These are phyloP conservation scores for Flaveria trinervia DNA, from an alignment of 129 eudicot genomes.

Conservation along the genomic window DNA sequence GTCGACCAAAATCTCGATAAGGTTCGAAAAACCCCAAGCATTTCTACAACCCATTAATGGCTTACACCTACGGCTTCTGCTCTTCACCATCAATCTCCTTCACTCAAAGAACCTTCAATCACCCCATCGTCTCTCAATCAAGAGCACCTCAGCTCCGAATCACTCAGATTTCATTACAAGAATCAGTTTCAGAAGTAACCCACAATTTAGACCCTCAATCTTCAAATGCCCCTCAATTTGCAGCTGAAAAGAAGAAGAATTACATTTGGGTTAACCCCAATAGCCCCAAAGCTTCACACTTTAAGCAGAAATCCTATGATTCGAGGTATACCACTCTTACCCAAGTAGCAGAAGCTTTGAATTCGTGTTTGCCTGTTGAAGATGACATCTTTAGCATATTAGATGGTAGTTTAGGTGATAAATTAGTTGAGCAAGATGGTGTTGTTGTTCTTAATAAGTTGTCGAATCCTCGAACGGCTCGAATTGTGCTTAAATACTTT, in stretches of 20 bases:
- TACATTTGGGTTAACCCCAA: slow-evolving; percentile 89
- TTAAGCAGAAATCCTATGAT: slow-evolving; percentile 54
- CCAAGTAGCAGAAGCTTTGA: slow-evolving; percentile 52
- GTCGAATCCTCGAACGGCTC: slow-evolving; percentile 56
- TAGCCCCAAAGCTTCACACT: slow-evolving; percentile 61
- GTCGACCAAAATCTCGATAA: slow-evolving; percentile 30
- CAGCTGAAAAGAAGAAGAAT: slow-evolving; percentile 23
- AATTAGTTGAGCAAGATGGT: slow-evolving; percentile 70
- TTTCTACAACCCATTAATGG: slow-evolving; percentile 24
- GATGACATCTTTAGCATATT: slow-evolving; percentile 41
- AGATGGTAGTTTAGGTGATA: slow-evolving; percentile 39
- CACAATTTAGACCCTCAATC: slow-evolving; percentile 30
- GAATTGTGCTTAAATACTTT: slow-evolving; percentile 55
- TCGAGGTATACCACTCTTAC: slow-evolving; percentile 62
- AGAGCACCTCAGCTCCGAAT: slow-evolving; percentile 40
- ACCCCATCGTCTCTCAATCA: slow-evolving; percentile 28
- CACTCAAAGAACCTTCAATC: slow-evolving; percentile 29
- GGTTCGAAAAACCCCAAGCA: slow-evolving; percentile 19
- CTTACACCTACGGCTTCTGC: slow-evolving; percentile 43
- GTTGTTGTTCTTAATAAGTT: slow-evolving; percentile 65
- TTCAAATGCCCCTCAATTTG: slow-evolving; percentile 18
- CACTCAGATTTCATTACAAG: slow-evolving; percentile 49
- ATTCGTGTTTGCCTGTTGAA: slow-evolving; percentile 51
- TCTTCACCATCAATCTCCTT: slow-evolving; percentile 32
- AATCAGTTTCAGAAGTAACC: slow-evolving; percentile 38